Conservation (phyloP, 2,329 filamentous ascomycete genomes). For the Raffaelea albimanens region DNA sequence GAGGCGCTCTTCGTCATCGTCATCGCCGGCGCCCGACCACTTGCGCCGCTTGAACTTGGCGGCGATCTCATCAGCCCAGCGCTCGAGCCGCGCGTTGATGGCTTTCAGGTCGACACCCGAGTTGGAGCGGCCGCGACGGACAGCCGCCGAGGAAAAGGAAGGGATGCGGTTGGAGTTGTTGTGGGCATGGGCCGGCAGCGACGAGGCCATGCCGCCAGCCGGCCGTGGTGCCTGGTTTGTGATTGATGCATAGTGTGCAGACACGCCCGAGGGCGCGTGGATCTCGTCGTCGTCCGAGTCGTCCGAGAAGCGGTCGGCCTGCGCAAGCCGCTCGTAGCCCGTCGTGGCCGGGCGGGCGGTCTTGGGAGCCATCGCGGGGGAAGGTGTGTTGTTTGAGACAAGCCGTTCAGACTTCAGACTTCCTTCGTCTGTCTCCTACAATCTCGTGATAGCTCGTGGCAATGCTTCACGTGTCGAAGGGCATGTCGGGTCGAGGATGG, state of each 20-base stretch:
- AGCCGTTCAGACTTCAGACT: no score
- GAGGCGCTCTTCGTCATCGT: conserved; percentile 70
- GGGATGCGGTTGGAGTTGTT: neutral
- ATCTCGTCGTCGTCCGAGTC: conserved; percentile 59
- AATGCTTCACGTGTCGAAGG: no score
- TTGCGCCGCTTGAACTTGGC: conserved; percentile 90
- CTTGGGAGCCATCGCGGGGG: conserved; percentile 47
- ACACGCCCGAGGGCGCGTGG: conserved; percentile 45
- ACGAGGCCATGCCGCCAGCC: conserved; percentile 45
- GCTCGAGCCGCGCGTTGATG: conserved; percentile 89
- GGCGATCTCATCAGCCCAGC: conserved; percentile 97
- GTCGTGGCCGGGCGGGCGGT: conserved; percentile 60
- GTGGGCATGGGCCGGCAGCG: conserved; percentile 16
- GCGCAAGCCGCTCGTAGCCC: conserved; percentile 76
- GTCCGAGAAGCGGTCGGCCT: conserved; percentile 68
- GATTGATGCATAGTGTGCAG: conserved; percentile 16
- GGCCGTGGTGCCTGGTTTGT: conserved; percentile 36
- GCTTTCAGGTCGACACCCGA: conserved; percentile 95
- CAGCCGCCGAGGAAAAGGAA: no score
- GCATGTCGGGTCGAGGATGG: no score
- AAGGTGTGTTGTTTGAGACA: no score
- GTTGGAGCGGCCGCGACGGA: conserved; percentile 45
- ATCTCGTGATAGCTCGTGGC: no score
- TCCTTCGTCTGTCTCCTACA: no score
- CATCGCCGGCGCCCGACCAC: conserved; percentile 28